Evolutionary conservation across 2,329 filamentous ascomycete genomes (phyloP).

Genomic region (Aureobasidium leucospermi): DNA sequence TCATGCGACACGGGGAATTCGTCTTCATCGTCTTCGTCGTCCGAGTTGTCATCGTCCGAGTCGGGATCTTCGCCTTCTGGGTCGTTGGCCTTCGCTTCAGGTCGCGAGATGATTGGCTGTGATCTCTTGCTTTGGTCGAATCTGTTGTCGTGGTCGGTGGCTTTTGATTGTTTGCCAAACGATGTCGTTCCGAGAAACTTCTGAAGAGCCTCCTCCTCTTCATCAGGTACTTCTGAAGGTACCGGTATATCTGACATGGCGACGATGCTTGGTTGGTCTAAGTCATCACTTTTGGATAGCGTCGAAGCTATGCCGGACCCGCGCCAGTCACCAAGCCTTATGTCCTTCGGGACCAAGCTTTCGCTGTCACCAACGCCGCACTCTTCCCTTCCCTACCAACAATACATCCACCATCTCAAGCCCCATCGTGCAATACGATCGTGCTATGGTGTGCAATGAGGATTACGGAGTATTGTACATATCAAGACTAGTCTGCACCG

Average conservation of each 20-base stretch:
- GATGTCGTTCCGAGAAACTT: slow-evolving; percentile 71
- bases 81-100: slow-evolving; percentile 24
- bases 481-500: not conserved
- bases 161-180: slow-evolving; percentile 75
- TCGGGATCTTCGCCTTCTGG: slow-evolving; percentile 39
- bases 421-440: no score
- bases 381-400: not conserved
- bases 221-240: slow-evolving; percentile 7
- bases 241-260: not conserved
- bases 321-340: slow-evolving; percentile 6
- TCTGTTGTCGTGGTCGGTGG: slow-evolving; percentile 69
- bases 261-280: not conserved
- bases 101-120: not conserved
- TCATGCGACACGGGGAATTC: slow-evolving; percentile 92
- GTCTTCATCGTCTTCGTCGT: slow-evolving; percentile 62
- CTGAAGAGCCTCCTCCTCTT: slow-evolving; percentile 61
- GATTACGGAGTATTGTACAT: not conserved
- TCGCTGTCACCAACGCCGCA: slow-evolving; percentile 6
- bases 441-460: no score
- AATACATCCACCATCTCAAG: no score
- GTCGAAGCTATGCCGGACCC: not conserved
- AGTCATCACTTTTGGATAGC: not conserved
- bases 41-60: slow-evolving; percentile 50
- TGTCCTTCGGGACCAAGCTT: slow-evolving; percentile 3
- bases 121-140: slow-evolving; percentile 63